Conservation (phyloP, 169 alveolate genomes). For the Besnoitia besnoiti region DNA sequence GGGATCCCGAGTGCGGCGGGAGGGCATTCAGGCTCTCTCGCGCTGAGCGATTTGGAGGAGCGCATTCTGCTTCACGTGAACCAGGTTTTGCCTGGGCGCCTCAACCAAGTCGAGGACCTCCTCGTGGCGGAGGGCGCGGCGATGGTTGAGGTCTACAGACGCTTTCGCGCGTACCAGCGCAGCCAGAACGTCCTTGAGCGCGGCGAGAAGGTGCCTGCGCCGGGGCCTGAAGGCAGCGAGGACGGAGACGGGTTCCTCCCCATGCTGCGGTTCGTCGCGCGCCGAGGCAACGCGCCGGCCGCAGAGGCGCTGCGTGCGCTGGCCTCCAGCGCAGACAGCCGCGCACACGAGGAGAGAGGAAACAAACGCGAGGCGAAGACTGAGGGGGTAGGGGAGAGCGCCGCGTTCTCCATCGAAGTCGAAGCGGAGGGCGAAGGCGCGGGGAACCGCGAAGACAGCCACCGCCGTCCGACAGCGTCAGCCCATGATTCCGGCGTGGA, state of each 20-base stretch:
- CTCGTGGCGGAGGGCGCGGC: neutral
- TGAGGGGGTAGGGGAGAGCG: neutral
- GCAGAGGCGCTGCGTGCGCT: neutral
- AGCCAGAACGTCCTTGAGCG: neutral
- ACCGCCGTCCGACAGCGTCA: no score
- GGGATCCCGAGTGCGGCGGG: neutral
- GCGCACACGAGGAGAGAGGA: neutral
- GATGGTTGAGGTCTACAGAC: neutral
- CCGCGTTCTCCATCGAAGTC: neutral
- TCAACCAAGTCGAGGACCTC: neutral
- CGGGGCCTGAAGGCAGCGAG: neutral
- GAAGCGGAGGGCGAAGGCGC: neutral
- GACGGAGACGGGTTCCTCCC: neutral
- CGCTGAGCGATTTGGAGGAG: neutral
- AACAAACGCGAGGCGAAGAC: neutral
- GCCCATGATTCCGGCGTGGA: neutral
- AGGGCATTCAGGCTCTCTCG: neutral
- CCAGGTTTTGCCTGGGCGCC: neutral
- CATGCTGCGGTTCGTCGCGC: neutral
- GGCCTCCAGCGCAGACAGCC: no score
- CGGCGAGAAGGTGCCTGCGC: neutral
- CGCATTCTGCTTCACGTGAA: neutral
- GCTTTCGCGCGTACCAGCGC: neutral
- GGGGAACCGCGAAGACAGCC: no score
- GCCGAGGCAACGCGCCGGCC: neutral